Evolutionary conservation across 768 basidiomycete species (phyloP).

Genomic region (Kockovaella imperatae): DNA sequence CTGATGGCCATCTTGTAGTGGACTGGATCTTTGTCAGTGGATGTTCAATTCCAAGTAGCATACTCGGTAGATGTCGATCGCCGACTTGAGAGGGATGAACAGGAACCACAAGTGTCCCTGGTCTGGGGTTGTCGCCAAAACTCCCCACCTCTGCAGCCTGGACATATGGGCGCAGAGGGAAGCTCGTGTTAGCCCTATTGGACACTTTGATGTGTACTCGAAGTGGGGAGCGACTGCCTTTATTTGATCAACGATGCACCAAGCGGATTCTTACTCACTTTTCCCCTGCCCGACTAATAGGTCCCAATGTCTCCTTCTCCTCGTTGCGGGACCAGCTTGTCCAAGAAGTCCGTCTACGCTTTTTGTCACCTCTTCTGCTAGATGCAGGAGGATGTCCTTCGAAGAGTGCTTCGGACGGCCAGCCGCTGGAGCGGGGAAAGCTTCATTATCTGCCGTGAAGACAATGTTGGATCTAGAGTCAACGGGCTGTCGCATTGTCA

Average conservation of each 20-base stretch:
- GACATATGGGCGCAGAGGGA: slow-evolving; percentile 31
- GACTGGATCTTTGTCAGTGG: slow-evolving; percentile 33
- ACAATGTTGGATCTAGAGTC: slow-evolving; percentile 15
- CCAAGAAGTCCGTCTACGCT: slow-evolving; percentile 24
- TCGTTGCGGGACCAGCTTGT: slow-evolving; percentile 11
- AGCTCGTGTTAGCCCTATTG: slow-evolving; percentile 18
- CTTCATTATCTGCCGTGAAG: slow-evolving; percentile 23
- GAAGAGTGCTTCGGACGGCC: slow-evolving; percentile 11
- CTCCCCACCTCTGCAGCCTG: slow-evolving; percentile 21
- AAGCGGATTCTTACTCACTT: background rate
- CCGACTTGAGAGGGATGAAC: slow-evolving; percentile 26
- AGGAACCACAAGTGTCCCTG: slow-evolving; percentile 30
- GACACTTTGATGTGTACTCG: slow-evolving; percentile 18
- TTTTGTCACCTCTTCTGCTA: slow-evolving; percentile 19
- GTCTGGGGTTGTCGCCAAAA: slow-evolving; percentile 14
- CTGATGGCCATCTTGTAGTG: slow-evolving; percentile 48
- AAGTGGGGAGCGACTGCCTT: slow-evolving; percentile 8
- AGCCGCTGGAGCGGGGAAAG: slow-evolving; percentile 24
- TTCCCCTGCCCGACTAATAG: slow-evolving; percentile 10
- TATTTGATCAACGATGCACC: background rate
- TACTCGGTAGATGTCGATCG: slow-evolving; percentile 20
- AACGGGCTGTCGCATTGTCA: background rate
- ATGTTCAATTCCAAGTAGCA: slow-evolving; percentile 1
- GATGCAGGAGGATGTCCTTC: slow-evolving; percentile 9
- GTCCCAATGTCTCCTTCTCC: slow-evolving; percentile 25